phyloP scores from a whole-genome alignment of 2,329 filamentous ascomycete species.

The Trichoderma brevicompactum region DNA sequence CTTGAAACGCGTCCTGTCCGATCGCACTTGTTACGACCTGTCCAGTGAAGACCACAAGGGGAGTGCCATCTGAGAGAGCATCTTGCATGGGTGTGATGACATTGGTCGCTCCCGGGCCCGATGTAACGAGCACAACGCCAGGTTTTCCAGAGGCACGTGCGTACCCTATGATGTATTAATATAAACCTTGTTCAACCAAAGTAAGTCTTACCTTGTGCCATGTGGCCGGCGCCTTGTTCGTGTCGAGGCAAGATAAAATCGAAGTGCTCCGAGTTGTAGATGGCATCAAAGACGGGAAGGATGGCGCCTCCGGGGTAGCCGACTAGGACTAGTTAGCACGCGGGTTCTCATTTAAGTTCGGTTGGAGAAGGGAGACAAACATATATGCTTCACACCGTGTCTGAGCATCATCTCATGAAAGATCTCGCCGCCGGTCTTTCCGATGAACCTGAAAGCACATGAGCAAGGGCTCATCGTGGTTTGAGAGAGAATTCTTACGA shows the following conservation, averaged over 20 bases:
- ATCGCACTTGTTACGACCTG: no score
- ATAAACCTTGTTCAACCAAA: no score
- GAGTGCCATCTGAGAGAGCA: conserved; percentile 90
- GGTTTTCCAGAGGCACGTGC: conserved; percentile 70
- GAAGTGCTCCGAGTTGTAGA: conserved; percentile 97
- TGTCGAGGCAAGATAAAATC: conserved; percentile 89
- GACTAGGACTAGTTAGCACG: conserved; percentile 53
- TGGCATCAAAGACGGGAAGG: conserved; percentile 96
- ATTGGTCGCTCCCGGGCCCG: conserved; percentile 93
- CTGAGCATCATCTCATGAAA: conserved; percentile 99
- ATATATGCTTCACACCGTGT: conserved; percentile 53
- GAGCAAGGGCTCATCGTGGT: no score
- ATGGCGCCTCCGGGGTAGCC: conserved; percentile 96
- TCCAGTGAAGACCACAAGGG: conserved; percentile 89
- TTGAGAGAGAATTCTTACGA: conserved; percentile 55
- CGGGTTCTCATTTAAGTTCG: neutral
- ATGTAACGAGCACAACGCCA: conserved; percentile 94
- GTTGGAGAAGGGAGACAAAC: conserved; percentile 93
- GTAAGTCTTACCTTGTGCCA: conserved; percentile 74
- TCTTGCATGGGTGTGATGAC: conserved; percentile 96
- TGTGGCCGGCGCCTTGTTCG: conserved; percentile 97
- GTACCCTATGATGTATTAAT: conserved; percentile 52
- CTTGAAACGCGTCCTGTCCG: no score
- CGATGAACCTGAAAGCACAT: conserved; percentile 68
- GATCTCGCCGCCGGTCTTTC: conserved; percentile 90